Base-by-base conservation (phyloP, 495 filamentous ascomycete genomes). In the Chaetomium cochliodes region DNA sequence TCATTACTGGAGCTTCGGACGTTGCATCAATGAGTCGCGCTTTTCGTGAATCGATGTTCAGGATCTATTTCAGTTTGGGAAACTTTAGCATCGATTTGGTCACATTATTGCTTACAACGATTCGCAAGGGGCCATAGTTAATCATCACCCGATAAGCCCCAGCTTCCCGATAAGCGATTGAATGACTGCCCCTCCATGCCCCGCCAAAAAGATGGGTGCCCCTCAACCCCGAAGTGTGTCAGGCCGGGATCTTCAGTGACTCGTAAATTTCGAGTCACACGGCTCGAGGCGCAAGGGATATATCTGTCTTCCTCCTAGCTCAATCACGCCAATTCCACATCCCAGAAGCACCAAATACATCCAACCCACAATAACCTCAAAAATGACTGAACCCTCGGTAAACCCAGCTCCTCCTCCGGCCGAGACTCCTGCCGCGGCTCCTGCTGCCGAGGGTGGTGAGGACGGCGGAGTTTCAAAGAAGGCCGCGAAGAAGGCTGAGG, bases 401-500 rank as follows among this genome's bases (percentile, higher is more conserved):
- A 68, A 64, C 56, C 57, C 62, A 0, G 59, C 30, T n/a, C 70
- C 70, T 57, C 67, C 70, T 16, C 55, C 66, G 12, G 70, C 68
- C 46, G 65, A 67, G 22, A n/a, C 66, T 37, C 60, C 67, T 13
- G 67, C 67, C 13, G 37, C 53, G 15, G 44, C 57, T 39, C 28
- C 63, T 46, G 65, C 68, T 20, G 66, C 53, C 42, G 70, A 41
- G 49, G 73, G 64, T 37, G 73, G 63, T 28, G 70, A 47, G 53
- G 74, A 63, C 47, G 73, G 61, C 26, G 33, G 33, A 37, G 60
- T 68, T 28, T 84, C 81, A 25, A 85, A 85, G 76, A 84, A 85
- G 73, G 82, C 78, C 20, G 79, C 79, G 0, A 85, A 85, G 74
- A 85, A 85, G 74, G 80, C 80, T 55, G 80, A 80, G 64, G 80